Base-by-base conservation (phyloP, 768 basidiomycete genomes). In the Hypholoma fasciculare region DNA sequence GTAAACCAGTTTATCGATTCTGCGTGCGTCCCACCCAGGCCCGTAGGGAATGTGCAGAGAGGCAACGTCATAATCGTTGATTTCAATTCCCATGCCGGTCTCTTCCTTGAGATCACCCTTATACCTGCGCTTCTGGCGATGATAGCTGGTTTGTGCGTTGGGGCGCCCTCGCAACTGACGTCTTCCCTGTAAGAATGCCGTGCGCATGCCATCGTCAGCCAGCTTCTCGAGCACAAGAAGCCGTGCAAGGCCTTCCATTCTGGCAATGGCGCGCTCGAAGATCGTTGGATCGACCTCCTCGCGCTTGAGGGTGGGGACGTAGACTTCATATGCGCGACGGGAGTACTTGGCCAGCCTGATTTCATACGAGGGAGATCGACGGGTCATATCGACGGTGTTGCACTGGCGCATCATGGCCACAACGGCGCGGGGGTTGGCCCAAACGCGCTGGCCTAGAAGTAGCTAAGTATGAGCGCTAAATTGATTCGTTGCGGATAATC, bases 291-390 rank as follows among this genome's bases (percentile, higher is more conserved):
- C 85, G 38, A 87, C 71, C 43, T 83, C 76, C 6, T 66, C 69
- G 13, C 86, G 80, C 14, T 70, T 65, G 34, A 87, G 75, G 16
- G 73, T 71, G 1, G 84, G 84, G 6, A 86, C 78, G 59, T 81
- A 81, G 19, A 87, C 76, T 64, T 87, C 86, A 57, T 82, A 86
- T 6, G 72, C 79, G 7, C 86, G 73, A 5, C 70, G 61, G 0
- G 82, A 75, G 67, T 88, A 86, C 66, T 88, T 88, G 17, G 82
- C 72, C 8, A 86, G 76, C 2, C 85, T 77, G 26, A 85, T 78
- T 72, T 87, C 85, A 61, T 88, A 85, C 11, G 85, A 87, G 1
- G 85, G 85, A 2, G 84, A 86, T 37, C 85, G 77, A n/a, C 85
- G 73, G 5, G 82, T 82, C 72, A 84, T 77, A 63, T 86, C 85